Conservation (phyloP, 129 eudicot genomes). For the Apium graveolens region DNA sequence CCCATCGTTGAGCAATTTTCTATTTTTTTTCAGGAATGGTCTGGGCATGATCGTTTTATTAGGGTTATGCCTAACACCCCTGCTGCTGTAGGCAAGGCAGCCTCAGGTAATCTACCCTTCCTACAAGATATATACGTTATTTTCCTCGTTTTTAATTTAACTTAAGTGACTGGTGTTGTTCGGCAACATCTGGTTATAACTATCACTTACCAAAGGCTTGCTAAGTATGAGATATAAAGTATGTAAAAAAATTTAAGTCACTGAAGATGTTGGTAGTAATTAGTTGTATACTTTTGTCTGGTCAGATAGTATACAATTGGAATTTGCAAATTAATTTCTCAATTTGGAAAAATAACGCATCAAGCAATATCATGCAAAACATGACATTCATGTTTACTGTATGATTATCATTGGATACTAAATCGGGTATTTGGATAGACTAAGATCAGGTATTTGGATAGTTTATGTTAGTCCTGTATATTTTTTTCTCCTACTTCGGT, state of each 20-base stretch:
- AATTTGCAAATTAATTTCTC: background rate
- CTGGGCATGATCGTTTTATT: conserved; percentile 85
- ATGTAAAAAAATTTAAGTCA: background rate
- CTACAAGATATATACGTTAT: background rate
- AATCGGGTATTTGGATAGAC: too few species aligned
- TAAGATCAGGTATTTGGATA: background rate
- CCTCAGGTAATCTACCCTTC: conserved; percentile 52
- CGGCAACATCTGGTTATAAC: background rate
- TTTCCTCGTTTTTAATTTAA: background rate
- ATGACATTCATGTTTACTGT: background rate
- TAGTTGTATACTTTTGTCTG: background rate
- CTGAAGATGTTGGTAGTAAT: background rate
- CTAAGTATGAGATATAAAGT: background rate
- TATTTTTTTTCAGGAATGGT: conserved; percentile 68
- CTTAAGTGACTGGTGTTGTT: background rate
- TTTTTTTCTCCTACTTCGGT: background rate
- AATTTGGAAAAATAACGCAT: background rate
- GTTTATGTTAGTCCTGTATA: background rate
- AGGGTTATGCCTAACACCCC: conserved; percentile 99
- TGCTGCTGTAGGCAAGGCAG: conserved; percentile 92
- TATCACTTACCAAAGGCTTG: background rate
- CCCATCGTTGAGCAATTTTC: background rate
- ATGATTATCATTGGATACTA: background rate
- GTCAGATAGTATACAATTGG: background rate
- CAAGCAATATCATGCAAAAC: background rate